Base-by-base conservation (phyloP, 78 protist species). In the Pelomyxa schiedti region DNA sequence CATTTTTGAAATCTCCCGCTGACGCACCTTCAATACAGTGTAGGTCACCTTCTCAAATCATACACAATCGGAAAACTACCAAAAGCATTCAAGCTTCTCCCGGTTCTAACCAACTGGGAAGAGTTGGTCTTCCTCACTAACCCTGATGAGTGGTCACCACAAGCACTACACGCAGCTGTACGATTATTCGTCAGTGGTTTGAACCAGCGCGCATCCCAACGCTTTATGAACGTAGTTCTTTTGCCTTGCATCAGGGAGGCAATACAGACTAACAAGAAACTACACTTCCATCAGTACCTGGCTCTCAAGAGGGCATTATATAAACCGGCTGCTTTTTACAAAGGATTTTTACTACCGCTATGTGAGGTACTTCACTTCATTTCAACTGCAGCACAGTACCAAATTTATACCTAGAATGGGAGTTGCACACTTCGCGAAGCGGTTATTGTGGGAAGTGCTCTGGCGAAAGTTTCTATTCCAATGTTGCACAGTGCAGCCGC, bases 311-410 rank as follows among this genome's bases (percentile, higher is more conserved):
- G 90, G 83, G 82, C 94, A 26, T 73, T 91, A 35, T 93, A 79
- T 82, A 86, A 93, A 72, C 97, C 99, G 8, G 88, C 82, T 1
- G 97, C 97, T 5, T 96, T 96, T 81, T 90, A 85, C 92, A 94
- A 94, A 75, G 99, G 96, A 32, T 42, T 96, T 26, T 63, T 93
- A 22, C 89, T 96, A 32, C 99, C 97, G 32, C 78, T 96, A 30
- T 76, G 82, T n/a, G 91, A 88, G 63, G 76, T 2, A 63, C 4
- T 22, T 1, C 40, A 4, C 37, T 5, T 28, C 53, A 72, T 72
- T 28, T 22, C 63, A 26, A 72, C 16, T 22, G 22, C 22, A 22
- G 22, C 63, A 47, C 22, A 22, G 63, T 22, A 47, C 22, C 63
- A 47, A 24, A 22, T 24, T 47, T 22, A 47, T 47, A 22, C 22